Evolutionary conservation across 371 early-diverging fungal species (phyloP), one percentile per base, ranked within the genome.

Genomic region (Apophysomyces ossiformis): DNA sequence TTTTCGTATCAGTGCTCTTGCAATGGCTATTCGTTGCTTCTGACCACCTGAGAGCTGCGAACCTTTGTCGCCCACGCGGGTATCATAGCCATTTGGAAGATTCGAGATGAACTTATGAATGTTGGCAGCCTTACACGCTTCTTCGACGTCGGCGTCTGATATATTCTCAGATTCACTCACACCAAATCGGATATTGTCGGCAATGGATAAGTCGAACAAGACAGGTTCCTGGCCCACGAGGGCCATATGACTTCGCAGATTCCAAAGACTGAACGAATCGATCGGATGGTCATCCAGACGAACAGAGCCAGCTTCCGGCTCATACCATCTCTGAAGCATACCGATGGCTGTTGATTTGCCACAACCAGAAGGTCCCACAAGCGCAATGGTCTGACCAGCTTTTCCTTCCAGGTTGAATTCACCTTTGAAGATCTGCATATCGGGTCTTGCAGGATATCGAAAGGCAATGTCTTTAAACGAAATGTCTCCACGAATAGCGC

Each of bases 211-310:
- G 70, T 89, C 89, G 71, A 96, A 95, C 38, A 96, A 76, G 16
- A 82, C 79, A 9, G 95, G 95, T 73, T 96, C 96, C 78, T 99
- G 98, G 43, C 90, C 87, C 6, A 97, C 96, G 32, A 96, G 74
- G 2, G 92, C 90, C 75, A 96, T 86, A 57, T 89, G 84, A 8
- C 84, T 68, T 54, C 96, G 88, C 11, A 94, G 74, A 45, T 87
- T 84, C 26, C 75, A 71, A 41, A 92, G 70, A 46, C 82, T 75
- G 69, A 91, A 86, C 32, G 84, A 80, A 56, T 79, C 75, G 62
- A 93, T 86, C 66, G 93, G 86, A 39, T 78, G 66, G 36, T 86
- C 87, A 68, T 96, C 93, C 13, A 93, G 65, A 3, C 71, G 72
- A 16, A 93, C 85, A 2, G 73, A 60, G 32, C 95, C 95, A 9